A percentile compares a stretch with the other conserved stretches of the same genome.
phyloP scores from a whole-genome alignment of 2,329 filamentous ascomycete genomes.

The Akanthomyces lecanii region DNA sequence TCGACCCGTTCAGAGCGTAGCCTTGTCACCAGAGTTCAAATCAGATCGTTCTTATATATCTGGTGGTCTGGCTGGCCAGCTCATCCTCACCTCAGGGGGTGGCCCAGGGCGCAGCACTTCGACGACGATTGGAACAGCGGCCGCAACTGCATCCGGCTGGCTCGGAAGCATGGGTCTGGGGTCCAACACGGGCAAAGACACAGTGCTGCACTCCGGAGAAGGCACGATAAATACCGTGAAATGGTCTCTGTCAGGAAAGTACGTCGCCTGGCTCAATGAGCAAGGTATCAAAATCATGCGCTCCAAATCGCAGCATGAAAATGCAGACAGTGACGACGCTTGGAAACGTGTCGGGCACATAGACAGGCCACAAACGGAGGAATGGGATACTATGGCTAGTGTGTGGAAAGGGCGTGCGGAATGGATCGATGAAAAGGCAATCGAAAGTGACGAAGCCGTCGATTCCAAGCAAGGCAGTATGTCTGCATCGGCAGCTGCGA shows the following conservation, averaged over 20 bases:
- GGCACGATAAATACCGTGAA: conserved; percentile 87
- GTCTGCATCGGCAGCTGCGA: conserved; percentile 39
- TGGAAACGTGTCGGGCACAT: conserved; percentile 96
- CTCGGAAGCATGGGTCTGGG: conserved; percentile 82
- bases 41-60: conserved; percentile 85
- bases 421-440: conserved; percentile 81
- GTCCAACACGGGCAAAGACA: conserved; percentile 75
- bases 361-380: conserved; percentile 77
- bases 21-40: conserved; percentile 92
- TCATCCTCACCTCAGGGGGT: conserved; percentile 82
- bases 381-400: conserved; percentile 94
- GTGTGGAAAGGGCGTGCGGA: conserved; percentile 91
- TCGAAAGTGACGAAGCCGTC: conserved; percentile 67
- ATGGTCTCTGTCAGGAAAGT: conserved; percentile 90
- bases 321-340: conserved; percentile 70
- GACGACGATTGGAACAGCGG: conserved; percentile 78
- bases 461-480: conserved; percentile 29
- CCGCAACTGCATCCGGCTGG: conserved; percentile 84
- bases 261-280: conserved; percentile 93
- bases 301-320: conserved; percentile 76
- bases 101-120: conserved; percentile 78
- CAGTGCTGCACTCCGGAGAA: conserved; percentile 84
- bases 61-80: conserved; percentile 79
- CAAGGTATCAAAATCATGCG: conserved; percentile 98
- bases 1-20: conserved; percentile 84